phyloP scores from a whole-genome alignment of 2,329 filamentous ascomycete species.

The Penicillium sp. region DNA sequence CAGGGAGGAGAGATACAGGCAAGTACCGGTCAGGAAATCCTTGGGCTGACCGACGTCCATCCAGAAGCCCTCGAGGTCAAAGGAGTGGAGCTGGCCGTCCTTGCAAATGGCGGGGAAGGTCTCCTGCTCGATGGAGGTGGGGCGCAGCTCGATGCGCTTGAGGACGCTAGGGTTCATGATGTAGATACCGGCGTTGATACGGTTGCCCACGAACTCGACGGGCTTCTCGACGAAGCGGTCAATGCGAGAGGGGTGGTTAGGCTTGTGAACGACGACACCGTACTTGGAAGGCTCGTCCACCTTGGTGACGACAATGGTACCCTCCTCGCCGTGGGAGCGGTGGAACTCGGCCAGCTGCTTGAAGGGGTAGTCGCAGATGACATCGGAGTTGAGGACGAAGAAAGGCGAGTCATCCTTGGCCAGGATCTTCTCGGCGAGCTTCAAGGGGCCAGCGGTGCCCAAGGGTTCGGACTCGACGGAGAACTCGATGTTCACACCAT shows the following conservation, averaged over 20 bases:
- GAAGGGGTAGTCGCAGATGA: constrained; percentile 98
- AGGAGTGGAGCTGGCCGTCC: constrained; percentile 90
- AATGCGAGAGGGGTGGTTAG: constrained; percentile 84
- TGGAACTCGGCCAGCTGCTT: constrained; percentile 87
- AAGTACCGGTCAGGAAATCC: constrained; percentile 95
- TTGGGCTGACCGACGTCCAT: constrained; percentile 99
- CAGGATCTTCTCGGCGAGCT: constrained; percentile 89
- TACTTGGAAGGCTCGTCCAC: constrained; percentile 99
- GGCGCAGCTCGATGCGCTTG: constrained; percentile 88
- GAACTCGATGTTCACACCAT: constrained; percentile 94
- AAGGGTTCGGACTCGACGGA: constrained; percentile 95
- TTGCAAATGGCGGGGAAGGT: constrained; percentile 93
- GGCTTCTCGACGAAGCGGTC: constrained; percentile 99
- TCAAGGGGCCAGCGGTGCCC: constrained; percentile 91
- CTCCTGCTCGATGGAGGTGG: constrained; percentile 97
- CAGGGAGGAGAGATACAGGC: constrained; percentile 90
- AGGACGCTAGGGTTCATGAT: constrained; percentile 93
- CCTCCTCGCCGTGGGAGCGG: constrained; percentile 89
- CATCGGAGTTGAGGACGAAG: constrained; percentile 97
- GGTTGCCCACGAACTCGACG: constrained; percentile 96
- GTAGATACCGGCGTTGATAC: constrained; percentile 98
- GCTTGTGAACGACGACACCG: constrained; percentile 97
- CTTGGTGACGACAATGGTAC: constrained; percentile 97
- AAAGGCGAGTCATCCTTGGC: constrained; percentile 93
- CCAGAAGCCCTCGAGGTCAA: constrained; percentile 97